Conservation (phyloP, 2,329 filamentous ascomycete species). For the Cephalotrichum gorgonifer region DNA sequence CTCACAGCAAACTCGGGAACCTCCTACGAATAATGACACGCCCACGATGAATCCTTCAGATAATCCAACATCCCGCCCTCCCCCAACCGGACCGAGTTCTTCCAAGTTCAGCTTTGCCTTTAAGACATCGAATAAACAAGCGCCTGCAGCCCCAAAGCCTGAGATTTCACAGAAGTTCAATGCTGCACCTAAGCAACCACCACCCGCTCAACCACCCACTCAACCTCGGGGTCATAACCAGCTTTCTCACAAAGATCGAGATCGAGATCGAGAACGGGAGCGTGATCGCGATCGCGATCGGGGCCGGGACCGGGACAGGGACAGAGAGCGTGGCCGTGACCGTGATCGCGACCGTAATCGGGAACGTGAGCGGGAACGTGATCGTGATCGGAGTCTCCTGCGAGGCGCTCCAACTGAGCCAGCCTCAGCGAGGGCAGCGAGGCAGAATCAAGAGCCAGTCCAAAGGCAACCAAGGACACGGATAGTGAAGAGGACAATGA, state of each 20-base stretch:
- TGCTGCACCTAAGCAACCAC: conserved; percentile 36
- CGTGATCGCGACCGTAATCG: conserved; percentile 22
- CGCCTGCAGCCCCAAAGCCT: conserved; percentile 47
- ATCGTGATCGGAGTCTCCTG: conserved; percentile 35
- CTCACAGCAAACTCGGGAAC: conserved; percentile 3
- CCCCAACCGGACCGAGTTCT: conserved; percentile 35
- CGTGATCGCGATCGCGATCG: background rate
- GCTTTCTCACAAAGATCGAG: conserved; percentile 11
- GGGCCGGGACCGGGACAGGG: background rate
- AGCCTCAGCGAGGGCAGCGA: conserved; percentile 31
- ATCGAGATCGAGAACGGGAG: background rate
- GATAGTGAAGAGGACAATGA: conserved; percentile 57
- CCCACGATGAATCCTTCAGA: conserved; percentile 20
- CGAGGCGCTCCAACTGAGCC: conserved; percentile 42
- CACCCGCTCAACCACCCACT: background rate
- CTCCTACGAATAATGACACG: conserved; percentile 26
- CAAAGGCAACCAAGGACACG: conserved; percentile 39
- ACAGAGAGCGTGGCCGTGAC: conserved; percentile 17
- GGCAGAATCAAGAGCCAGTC: conserved; percentile 3
- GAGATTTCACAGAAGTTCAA: conserved; percentile 62
- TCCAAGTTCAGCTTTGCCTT: conserved; percentile 89
- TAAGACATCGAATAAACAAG: conserved; percentile 58
- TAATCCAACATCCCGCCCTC: conserved; percentile 16
- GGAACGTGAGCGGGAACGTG: conserved; percentile 19
- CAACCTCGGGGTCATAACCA: conserved; percentile 1